Evolutionary conservation across 257 asterid species (phyloP).

Genomic region (Sherardia arvensis): DNA sequence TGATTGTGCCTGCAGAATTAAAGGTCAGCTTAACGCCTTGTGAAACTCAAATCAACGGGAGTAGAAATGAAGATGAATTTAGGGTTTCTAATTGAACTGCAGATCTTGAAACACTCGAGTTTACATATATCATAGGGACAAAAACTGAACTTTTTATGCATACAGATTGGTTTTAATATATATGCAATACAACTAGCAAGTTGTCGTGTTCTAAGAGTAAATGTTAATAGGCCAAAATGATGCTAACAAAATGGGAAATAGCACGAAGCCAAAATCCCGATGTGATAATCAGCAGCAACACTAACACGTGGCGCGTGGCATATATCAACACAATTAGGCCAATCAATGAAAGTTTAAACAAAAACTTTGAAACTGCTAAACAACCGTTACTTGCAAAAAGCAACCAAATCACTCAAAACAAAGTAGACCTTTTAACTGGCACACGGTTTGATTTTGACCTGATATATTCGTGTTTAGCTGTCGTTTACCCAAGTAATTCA

Average conservation of each 20-base stretch:
- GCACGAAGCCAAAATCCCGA: neutral
- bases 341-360: neutral
- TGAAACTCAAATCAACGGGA: neutral
- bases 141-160: too few relatives aligned
- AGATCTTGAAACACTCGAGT: neutral
- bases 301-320: neutral
- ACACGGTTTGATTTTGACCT: neutral
- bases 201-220: neutral
- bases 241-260: neutral
- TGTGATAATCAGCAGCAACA: neutral
- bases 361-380: neutral
- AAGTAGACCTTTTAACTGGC: neutral
- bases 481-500: neutral
- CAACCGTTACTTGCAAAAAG: neutral
- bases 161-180: neutral
- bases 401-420: neutral
- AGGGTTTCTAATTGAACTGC: neutral
- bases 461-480: neutral
- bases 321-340: neutral
- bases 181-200: neutral
- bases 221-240: neutral
- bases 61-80: neutral
- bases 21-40: neutral
- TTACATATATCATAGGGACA: neutral
- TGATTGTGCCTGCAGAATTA: constrained; percentile 30